These are phyloP conservation scores for Metarhizium album DNA, from an alignment of 2,329 filamentous ascomycete genomes.

Conservation along the genomic window DNA sequence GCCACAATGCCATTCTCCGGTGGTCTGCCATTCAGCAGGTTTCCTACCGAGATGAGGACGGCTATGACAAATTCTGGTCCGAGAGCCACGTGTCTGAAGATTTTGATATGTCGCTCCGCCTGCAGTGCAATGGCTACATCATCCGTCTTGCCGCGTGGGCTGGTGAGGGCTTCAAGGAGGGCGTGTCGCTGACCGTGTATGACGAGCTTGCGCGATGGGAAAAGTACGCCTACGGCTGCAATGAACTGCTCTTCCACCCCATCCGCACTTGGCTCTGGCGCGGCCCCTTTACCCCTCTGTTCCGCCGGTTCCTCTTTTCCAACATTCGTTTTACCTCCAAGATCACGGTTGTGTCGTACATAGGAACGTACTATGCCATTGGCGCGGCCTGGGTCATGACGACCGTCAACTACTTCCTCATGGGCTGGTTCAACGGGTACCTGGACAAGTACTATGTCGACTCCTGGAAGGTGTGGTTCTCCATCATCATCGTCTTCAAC, in stretches of 20 bases:
- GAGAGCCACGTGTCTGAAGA: slow-evolving; percentile 72
- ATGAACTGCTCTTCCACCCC: slow-evolving; percentile 72
- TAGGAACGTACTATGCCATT: slow-evolving; percentile 72
- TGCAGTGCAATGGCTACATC: slow-evolving; percentile 62
- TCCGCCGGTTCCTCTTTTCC: slow-evolving; percentile 62
- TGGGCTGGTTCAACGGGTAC: slow-evolving; percentile 67
- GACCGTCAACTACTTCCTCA: slow-evolving; percentile 61
- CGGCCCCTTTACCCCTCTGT: slow-evolving; percentile 71
- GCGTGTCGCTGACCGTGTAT: slow-evolving; percentile 74
- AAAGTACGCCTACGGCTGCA: slow-evolving; percentile 78
- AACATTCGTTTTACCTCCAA: slow-evolving; percentile 67
- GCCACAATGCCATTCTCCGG: slow-evolving; percentile 68
- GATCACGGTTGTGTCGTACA: slow-evolving; percentile 65
- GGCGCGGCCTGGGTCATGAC: slow-evolving; percentile 67
- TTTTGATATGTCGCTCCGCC: slow-evolving; percentile 70
- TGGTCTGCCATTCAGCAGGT: slow-evolving; percentile 69
- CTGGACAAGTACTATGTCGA: slow-evolving; percentile 74
- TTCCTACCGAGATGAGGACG: slow-evolving; percentile 57
- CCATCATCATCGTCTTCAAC: slow-evolving; percentile 69
- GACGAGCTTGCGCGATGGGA: slow-evolving; percentile 80
- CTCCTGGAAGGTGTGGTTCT: slow-evolving; percentile 71
- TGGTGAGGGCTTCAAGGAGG: slow-evolving; percentile 70
- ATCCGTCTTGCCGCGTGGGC: slow-evolving; percentile 64
- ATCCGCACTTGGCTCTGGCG: slow-evolving; percentile 60
- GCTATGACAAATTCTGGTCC: slow-evolving; percentile 73